phyloP scores from a whole-genome alignment of 1,139 yeast species.

The Geotrichum phurueaensis region DNA sequence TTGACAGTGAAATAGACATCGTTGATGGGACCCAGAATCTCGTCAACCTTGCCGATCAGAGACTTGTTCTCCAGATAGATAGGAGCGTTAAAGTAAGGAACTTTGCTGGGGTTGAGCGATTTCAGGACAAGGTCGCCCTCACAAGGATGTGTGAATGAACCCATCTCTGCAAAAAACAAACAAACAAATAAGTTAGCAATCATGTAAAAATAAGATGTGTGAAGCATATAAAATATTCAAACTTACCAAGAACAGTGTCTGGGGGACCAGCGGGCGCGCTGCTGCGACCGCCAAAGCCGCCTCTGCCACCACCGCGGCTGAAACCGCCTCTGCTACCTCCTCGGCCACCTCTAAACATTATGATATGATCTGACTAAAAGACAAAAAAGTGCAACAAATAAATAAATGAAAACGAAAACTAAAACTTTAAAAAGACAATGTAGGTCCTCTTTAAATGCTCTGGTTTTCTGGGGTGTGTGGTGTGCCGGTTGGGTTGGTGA shows the following conservation, averaged over 20 bases:
- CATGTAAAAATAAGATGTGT: neutral
- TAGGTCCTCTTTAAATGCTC: neutral
- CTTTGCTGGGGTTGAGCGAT: slow-evolving; percentile 74
- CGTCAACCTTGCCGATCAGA: slow-evolving; percentile 96
- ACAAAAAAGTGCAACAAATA: neutral
- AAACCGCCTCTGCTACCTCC: slow-evolving; percentile 37
- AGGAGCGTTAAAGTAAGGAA: slow-evolving; percentile 98
- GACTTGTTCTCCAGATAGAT: slow-evolving; percentile 89
- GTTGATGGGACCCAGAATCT: slow-evolving; percentile 93
- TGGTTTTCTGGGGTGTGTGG: neutral
- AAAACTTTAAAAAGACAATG: neutral
- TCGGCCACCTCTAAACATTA: slow-evolving; percentile 41
- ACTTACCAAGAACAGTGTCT: slow-evolving; percentile 51
- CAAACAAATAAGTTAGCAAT: neutral
- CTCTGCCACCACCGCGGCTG: slow-evolving; percentile 45
- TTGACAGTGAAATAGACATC: slow-evolving; percentile 95
- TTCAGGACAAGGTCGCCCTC: slow-evolving; percentile 98
- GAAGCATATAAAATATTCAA: slow-evolving; percentile 14
- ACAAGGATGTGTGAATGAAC: slow-evolving; percentile 82
- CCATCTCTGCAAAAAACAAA: slow-evolving; percentile 64
- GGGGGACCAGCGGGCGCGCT: slow-evolving; percentile 71
- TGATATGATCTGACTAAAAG: slow-evolving; percentile 11
- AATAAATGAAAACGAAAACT: neutral
- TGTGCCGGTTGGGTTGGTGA: neutral
- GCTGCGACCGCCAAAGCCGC: slow-evolving; percentile 37